These are phyloP conservation scores for Microbotryum scabiosae DNA, from an alignment of 1,284 basidiomycete species.

Conservation along the genomic window DNA sequence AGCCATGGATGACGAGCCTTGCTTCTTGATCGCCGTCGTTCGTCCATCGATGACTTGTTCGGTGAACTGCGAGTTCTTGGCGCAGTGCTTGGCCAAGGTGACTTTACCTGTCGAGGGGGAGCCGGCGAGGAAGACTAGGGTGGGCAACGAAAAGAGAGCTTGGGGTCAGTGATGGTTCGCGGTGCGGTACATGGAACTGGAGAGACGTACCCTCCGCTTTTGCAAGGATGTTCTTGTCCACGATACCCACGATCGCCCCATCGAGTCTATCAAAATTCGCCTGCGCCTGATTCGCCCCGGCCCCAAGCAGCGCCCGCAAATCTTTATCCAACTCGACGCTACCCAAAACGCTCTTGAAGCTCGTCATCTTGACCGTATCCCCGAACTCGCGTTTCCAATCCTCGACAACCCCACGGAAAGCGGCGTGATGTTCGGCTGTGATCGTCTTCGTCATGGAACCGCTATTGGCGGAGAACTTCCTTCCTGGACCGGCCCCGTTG, in stretches of 20 bases:
- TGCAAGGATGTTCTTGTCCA: constrained; percentile 34
- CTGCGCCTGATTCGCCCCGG: not conserved
- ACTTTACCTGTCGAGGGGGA: constrained; percentile 10
- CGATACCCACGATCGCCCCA: constrained; percentile 31
- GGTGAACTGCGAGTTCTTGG: constrained; percentile 33
- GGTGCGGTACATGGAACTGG: not conserved
- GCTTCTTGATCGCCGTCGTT: not conserved
- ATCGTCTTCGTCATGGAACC: constrained; percentile 33
- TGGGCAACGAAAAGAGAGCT: not conserved
- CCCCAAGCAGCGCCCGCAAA: not conserved
- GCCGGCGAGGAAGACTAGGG: constrained; percentile 31
- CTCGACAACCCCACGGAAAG: constrained; percentile 26
- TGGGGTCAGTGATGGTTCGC: not conserved
- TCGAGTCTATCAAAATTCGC: constrained; percentile 25
- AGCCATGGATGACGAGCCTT: not conserved
- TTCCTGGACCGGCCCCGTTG: constrained; percentile 5
- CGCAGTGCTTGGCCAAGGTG: constrained; percentile 18
- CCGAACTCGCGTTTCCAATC: constrained; percentile 5
- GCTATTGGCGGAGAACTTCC: constrained; percentile 16
- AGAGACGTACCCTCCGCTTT: constrained; percentile 14
- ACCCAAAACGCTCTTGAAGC: constrained; percentile 6
- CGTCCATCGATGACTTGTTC: constrained; percentile 28
- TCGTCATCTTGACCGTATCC: constrained; percentile 14
- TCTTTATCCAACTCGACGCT: constrained; percentile 3
- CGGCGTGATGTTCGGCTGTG: constrained; percentile 32